Evolutionary conservation across 2,329 filamentous ascomycete species (phyloP).

Genomic region (Madurella fahalii): DNA sequence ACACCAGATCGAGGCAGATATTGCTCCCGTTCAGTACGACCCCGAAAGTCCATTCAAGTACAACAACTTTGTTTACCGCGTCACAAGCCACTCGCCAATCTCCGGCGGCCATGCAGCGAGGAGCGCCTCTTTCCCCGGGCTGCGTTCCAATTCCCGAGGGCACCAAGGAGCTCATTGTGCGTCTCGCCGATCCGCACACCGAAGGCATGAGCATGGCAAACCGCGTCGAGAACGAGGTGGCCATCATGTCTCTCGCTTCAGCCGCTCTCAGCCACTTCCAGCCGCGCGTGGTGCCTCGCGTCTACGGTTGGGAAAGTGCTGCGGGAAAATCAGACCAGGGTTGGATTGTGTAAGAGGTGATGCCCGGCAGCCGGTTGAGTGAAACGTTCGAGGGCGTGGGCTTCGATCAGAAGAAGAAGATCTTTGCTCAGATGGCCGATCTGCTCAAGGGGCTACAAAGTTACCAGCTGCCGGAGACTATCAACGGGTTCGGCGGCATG

Average conservation of each 20-base stretch:
- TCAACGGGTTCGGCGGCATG: conserved; percentile 31
- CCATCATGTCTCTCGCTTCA: conserved; percentile 29
- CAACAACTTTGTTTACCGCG: conserved; percentile 35
- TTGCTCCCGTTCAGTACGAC: conserved; percentile 31
- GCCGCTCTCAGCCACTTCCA: conserved; percentile 27
- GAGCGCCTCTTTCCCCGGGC: too few species aligned
- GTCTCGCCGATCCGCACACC: conserved; percentile 31
- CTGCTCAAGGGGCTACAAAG: conserved; percentile 32
- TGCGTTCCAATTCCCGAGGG: conserved; percentile 27
- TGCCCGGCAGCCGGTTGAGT: conserved; percentile 29
- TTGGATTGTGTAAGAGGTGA: conserved; percentile 31
- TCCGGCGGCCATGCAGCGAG: conserved; percentile 16
- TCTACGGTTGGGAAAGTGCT: conserved; percentile 29
- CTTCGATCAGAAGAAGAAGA: conserved; percentile 24
- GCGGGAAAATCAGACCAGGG: conserved; percentile 1
- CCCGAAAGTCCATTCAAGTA: conserved; percentile 32
- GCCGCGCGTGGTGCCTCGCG: conserved; percentile 29
- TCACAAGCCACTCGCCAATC: conserved; percentile 16
- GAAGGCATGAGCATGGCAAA: conserved; percentile 29
- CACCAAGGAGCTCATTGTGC: conserved; percentile 30
- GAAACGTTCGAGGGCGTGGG: conserved; percentile 23
- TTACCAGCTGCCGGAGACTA: conserved; percentile 30
- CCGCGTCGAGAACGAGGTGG: conserved; percentile 34
- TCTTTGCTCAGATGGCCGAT: conserved; percentile 31
- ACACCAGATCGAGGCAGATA: conserved; percentile 4